A percentile compares a stretch with the other conserved stretches of the same genome.
Evolutionary conservation across 106 monocot genomes (phyloP).

Genomic region (Apostasia ramifera): DNA sequence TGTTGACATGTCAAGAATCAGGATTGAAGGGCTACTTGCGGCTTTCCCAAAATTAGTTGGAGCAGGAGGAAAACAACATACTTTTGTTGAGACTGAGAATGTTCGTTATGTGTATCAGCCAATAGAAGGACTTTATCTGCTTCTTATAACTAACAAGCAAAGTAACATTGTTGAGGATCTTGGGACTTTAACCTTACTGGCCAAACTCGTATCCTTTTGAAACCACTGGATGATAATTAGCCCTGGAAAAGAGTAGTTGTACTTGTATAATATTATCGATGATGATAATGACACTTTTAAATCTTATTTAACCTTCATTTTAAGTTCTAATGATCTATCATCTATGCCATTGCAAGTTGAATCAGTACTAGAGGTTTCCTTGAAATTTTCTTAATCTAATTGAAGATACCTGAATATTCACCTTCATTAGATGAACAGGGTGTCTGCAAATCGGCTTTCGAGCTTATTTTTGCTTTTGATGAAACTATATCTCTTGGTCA

Average conservation of each 20-base stretch:
- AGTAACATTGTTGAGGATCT: constrained; percentile 98
- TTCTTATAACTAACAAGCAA: constrained; percentile 91
- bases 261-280: too few relatives aligned
- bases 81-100: constrained; percentile 95
- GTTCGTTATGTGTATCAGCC: constrained; percentile 99
- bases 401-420: constrained; percentile 90
- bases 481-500: constrained; percentile 93
- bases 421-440: constrained; percentile 91
- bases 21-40: constrained; percentile 94
- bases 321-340: background rate
- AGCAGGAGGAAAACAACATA: constrained; percentile 93
- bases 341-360: background rate
- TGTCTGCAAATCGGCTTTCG: constrained; percentile 72
- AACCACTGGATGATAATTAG: background rate
- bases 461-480: constrained; percentile 98
- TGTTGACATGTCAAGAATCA: constrained; percentile 94
- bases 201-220: constrained; percentile 80
- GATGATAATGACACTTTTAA: too few relatives aligned
- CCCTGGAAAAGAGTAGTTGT: background rate
- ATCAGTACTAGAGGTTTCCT: background rate
- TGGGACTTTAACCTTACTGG: constrained; percentile 65
- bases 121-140: constrained; percentile 76
- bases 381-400: constrained; percentile 25
- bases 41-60: constrained; percentile 97
- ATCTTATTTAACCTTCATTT: too few relatives aligned